Percentiles rank a stretch among this genome's conserved stretches.
These are phyloP conservation scores for Backusella liffmaniae DNA, from an alignment of 192 early-diverging fungal species.

Conservation along the genomic window DNA sequence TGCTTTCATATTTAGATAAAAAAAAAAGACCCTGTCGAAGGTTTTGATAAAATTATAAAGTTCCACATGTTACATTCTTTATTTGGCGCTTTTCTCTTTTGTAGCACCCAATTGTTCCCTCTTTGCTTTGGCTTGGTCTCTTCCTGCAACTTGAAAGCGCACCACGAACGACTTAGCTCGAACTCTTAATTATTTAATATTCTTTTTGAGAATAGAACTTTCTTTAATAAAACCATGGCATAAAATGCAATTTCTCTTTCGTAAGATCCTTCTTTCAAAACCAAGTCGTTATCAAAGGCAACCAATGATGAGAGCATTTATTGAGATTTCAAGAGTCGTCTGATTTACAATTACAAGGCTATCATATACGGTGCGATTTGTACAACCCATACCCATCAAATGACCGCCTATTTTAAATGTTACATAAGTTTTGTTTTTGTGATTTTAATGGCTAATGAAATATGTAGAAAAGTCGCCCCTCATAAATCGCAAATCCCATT, in stretches of 20 bases:
- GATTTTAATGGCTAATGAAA: neutral
- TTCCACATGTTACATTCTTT: neutral
- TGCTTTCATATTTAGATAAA: neutral
- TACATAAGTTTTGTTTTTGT: neutral
- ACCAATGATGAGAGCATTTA: neutral
- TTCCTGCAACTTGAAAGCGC: neutral
- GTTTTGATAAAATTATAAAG: neutral
- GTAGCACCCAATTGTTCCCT: neutral
- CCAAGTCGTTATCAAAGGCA: neutral
- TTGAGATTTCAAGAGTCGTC: neutral
- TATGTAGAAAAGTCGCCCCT: neutral
- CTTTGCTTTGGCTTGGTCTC: neutral
- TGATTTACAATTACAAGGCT: neutral
- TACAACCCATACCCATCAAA: neutral
- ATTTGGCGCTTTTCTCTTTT: neutral
- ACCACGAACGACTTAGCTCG: neutral
- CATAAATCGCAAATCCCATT: slow-evolving; percentile 3
- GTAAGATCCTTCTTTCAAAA: neutral
- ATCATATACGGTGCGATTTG: neutral
- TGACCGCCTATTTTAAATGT: neutral
- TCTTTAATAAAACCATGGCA: neutral
- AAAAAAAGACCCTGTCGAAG: neutral
- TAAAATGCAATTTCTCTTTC: neutral
- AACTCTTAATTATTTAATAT: neutral
- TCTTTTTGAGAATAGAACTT: neutral